These are phyloP conservation scores for Volvox africanus DNA, from an alignment of 139 green algal species.

Conservation along the genomic window DNA sequence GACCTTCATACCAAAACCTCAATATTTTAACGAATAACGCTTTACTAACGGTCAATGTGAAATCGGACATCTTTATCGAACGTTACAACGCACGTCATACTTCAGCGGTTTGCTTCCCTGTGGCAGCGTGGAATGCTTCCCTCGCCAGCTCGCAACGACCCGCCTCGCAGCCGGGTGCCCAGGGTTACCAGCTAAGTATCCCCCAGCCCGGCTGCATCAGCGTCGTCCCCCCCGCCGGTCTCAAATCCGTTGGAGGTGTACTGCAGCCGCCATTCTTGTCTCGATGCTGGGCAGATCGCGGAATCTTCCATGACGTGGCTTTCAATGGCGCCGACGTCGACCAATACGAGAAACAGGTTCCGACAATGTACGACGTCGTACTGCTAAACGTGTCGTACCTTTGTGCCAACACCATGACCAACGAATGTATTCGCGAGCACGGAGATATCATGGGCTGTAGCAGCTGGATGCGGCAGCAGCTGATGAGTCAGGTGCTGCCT, in stretches of 20 bases:
- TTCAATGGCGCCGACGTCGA: neutral
- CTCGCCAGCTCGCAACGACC: neutral
- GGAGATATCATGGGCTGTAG: neutral
- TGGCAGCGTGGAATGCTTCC: neutral
- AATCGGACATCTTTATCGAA: no score
- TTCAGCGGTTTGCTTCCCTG: slow-evolving; percentile 23
- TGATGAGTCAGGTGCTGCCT: neutral
- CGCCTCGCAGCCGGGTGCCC: neutral
- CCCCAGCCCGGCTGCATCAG: slow-evolving; percentile 12
- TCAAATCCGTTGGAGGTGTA: neutral
- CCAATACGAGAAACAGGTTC: neutral
- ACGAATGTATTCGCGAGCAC: neutral
- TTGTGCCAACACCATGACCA: slow-evolving; percentile 7
- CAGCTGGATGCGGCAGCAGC: neutral
- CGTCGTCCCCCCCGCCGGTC: neutral
- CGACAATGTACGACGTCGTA: neutral
- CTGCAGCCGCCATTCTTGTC: neutral
- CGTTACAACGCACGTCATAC: no score
- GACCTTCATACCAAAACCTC: no score
- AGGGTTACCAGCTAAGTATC: neutral
- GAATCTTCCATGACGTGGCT: neutral
- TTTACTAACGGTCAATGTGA: no score
- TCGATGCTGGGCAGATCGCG: slow-evolving; percentile 13
- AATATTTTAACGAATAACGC: no score
- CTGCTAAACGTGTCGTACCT: slow-evolving; percentile 2